Base-by-base conservation (phyloP, 495 filamentous ascomycete species). In the Tuber microsphaerosporum region DNA sequence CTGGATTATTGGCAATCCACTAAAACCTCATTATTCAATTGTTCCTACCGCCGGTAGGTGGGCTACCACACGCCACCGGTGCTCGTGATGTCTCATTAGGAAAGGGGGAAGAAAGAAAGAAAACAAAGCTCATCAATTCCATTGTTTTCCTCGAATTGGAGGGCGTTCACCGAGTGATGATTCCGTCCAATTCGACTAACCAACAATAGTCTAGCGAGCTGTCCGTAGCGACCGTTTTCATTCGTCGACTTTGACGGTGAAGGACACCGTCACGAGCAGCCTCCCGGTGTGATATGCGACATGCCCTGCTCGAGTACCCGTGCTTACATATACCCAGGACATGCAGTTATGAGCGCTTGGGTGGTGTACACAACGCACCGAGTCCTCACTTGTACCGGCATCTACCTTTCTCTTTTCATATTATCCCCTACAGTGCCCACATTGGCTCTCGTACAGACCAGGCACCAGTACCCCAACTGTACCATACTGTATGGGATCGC, bases 361-460 rank as follows among this genome's bases (percentile, higher is more conserved):
- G 31, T 61, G 31, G 56, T 65, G 56, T 65, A 65, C 70, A 69
- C 61, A 56, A 8, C 3, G 44, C 42, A 19, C 72, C 26, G 46
- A 48, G 26, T n/a, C 45, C n/a, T 26, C 45, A 42, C 44, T 31
- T 9, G 45, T 48, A 10, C 46, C 72, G 26, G 46, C 48, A 37
- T 61, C 72, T 19, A 48, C 72, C 46, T n/a, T 70, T 65, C 72
- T 42, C 46, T 73, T 65, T 70, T 31, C 39, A 43, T 37, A 43
- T 48, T 37, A 48, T 69, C 70, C 70, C 73, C 73, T 74, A 45
- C 48, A 0, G 22, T 56, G 2, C 69, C 42, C 46, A 65, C 61
- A 22, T 45, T 44, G 48, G 44, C 69, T 43, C 68, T 71, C 48
- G 43, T 39, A 72, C 34, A 74, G 70, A 65, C 75, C 61, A 71